Evolutionary conservation across 768 basidiomycete species (phyloP).

Genomic region (Atractiella rhizophila): DNA sequence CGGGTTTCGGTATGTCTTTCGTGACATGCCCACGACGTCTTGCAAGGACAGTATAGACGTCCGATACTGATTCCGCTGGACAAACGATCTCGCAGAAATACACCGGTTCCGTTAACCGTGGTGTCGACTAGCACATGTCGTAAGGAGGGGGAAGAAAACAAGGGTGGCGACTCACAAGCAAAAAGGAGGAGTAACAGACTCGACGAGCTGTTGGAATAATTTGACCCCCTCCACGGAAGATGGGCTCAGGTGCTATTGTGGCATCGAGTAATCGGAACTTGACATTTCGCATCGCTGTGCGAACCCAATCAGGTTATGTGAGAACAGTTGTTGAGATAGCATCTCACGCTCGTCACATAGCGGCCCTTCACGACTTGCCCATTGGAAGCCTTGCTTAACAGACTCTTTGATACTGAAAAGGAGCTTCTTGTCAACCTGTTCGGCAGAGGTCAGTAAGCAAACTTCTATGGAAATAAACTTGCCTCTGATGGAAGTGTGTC

Average conservation of each 20-base stretch:
- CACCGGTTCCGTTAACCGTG: conserved; percentile 83
- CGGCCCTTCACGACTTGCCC: conserved; percentile 93
- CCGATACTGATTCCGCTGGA: conserved; percentile 92
- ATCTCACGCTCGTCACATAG: conserved; percentile 88
- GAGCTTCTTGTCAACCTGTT: conserved; percentile 85
- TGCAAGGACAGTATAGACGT: conserved; percentile 95
- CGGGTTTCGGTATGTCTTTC: conserved; percentile 90
- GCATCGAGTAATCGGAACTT: conserved; percentile 92
- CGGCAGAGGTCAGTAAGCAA: too few species aligned
- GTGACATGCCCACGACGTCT: conserved; percentile 97
- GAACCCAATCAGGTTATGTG: not conserved
- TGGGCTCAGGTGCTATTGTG: conserved; percentile 74
- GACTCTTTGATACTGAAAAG: conserved; percentile 72
- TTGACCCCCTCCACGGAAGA: conserved; percentile 92
- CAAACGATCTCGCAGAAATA: conserved; percentile 99
- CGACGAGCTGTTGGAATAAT: conserved; percentile 96
- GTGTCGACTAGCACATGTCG: conserved; percentile 43
- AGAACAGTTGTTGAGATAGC: not conserved
- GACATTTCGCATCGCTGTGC: conserved; percentile 80
- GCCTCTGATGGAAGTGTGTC: conserved; percentile 91
- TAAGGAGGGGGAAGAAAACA: not conserved
- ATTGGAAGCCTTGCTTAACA: conserved; percentile 97
- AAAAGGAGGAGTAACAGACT: conserved; percentile 95
- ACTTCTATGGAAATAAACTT: too few species aligned
- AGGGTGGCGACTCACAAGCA: conserved; percentile 43